Percentiles rank a stretch among this genome's conserved stretches.
phyloP scores from a whole-genome alignment of 2,329 filamentous ascomycete species.

The Clonostachys rhizophaga region DNA sequence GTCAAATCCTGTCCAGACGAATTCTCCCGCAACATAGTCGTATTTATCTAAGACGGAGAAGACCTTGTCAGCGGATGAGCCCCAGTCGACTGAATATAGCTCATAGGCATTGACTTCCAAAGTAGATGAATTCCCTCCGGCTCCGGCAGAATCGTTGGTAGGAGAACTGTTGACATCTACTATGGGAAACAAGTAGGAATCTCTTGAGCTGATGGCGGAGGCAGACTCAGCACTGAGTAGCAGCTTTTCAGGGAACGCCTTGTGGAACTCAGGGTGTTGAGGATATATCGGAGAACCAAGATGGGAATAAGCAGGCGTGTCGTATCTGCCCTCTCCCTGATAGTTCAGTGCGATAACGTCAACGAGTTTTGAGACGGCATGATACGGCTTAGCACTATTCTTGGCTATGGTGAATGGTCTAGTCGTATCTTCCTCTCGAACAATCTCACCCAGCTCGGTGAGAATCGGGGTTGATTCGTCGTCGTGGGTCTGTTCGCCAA shows the following conservation, averaged over 20 bases:
- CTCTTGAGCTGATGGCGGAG: slow-evolving; percentile 41
- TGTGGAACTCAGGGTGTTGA: slow-evolving; percentile 35
- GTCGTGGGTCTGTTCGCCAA: slow-evolving; percentile 36
- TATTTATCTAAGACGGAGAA: slow-evolving; percentile 40
- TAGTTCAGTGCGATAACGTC: slow-evolving; percentile 49
- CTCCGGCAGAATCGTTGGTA: slow-evolving; percentile 15
- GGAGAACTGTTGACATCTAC: slow-evolving; percentile 25
- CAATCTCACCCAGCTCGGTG: slow-evolving; percentile 29
- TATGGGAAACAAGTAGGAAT: slow-evolving; percentile 48
- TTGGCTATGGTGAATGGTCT: slow-evolving; percentile 35
- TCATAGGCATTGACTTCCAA: slow-evolving; percentile 40
- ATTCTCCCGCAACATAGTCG: slow-evolving; percentile 46
- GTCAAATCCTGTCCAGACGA: slow-evolving; percentile 45
- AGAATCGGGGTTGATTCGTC: slow-evolving; percentile 8
- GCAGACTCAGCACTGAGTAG: slow-evolving; percentile 35
- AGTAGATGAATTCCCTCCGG: slow-evolving; percentile 1
- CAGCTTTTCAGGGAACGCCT: slow-evolving; percentile 40
- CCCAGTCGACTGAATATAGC: slow-evolving; percentile 39
- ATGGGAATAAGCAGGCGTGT: slow-evolving; percentile 15
- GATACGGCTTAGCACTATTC: slow-evolving; percentile 35
- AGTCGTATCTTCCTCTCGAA: slow-evolving; percentile 39
- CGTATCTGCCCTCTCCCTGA: slow-evolving; percentile 42
- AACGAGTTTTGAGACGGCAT: slow-evolving; percentile 28
- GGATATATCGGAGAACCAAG: slow-evolving; percentile 19
- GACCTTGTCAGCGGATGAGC: slow-evolving; percentile 45